Conservation (phyloP, 2,329 filamentous ascomycete species). For the Biscogniauxia marginata region DNA sequence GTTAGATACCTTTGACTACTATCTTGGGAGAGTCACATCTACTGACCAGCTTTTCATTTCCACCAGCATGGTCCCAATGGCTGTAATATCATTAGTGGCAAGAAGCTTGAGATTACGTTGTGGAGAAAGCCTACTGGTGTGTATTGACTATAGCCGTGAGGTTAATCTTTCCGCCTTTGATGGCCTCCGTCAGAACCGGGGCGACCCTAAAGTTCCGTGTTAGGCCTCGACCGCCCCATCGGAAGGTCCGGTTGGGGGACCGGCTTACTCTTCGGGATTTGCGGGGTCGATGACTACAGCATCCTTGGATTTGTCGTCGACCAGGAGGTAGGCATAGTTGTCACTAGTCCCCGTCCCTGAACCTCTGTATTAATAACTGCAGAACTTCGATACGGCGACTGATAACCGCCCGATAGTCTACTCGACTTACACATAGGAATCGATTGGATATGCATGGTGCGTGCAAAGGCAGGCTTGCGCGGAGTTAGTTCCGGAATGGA, state of each 20-base stretch:
- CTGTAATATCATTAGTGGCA: slow-evolving; percentile 43
- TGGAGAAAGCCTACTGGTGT: slow-evolving; percentile 71
- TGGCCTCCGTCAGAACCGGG: slow-evolving; percentile 69
- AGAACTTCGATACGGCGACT: too few relatives aligned
- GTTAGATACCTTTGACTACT: slow-evolving; percentile 1
- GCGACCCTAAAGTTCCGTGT: slow-evolving; percentile 46
- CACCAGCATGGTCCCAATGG: slow-evolving; percentile 92
- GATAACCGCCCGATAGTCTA: background rate
- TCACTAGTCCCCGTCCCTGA: slow-evolving; percentile 74
- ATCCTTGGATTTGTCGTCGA: slow-evolving; percentile 76
- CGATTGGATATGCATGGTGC: slow-evolving; percentile 79
- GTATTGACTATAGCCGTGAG: slow-evolving; percentile 92
- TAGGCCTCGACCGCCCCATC: background rate
- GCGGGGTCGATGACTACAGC: slow-evolving; percentile 79
- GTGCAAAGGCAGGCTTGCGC: slow-evolving; percentile 35
- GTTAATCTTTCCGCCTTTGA: slow-evolving; percentile 70
- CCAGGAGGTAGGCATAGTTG: slow-evolving; percentile 83
- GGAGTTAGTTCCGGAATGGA: slow-evolving; percentile 7
- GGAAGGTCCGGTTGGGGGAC: background rate
- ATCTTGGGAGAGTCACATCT: background rate
- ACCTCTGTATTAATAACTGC: slow-evolving; percentile 5
- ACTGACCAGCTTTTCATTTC: slow-evolving; percentile 77
- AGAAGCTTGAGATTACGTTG: background rate
- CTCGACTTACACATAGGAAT: slow-evolving; percentile 79
- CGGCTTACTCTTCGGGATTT: slow-evolving; percentile 68